Base-by-base conservation (phyloP, 1,139 yeast species). In the Meyerozyma sp. region DNA sequence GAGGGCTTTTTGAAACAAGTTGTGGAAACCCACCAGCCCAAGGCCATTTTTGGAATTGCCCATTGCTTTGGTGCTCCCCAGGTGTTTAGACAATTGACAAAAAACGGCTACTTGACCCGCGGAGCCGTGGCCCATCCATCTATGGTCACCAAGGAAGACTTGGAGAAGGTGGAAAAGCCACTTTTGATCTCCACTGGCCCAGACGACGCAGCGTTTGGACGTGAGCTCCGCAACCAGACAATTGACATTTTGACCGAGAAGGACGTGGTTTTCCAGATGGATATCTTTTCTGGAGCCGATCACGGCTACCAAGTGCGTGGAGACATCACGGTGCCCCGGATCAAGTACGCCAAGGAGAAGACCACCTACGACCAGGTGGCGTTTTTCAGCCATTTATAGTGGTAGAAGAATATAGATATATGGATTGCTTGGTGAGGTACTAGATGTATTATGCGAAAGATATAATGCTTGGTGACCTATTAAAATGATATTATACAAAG, bases 281-380 rank as follows among this genome's bases (percentile, higher is more conserved):
- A 80, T 45, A 62, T 86, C 42, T 82, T 77, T 58, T 63, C 82
- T 30, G 83, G 84, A 42, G 83, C 77, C 21, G 36, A 59, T 2
- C 96, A 89, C 59, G 96, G 96, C 1, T 89, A 68, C 58, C 77
- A 95, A 18, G 81, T 77, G 38, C 83, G 84, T 65, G 96, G 94
- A 47, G 96, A 90, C 60, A 48, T 73, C 32, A 50, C 68, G 11
- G 65, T 67, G 48, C 84, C 87, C 9, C 58, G 54, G 39, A 78
- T 76, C 46, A 73, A 67, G 56, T 83, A 81, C 52, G 93, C 96
- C 39, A 81, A 77, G 62, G 88, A 85, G 52, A 85, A 82, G 69
- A 72, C 82, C 2, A 63, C 86, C 36, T 38, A 49, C 29, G 94
- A 85, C 61, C 87, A 82, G 59, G 52, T 79, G 36, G 25, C 26